phyloP scores from a whole-genome alignment of 2,329 filamentous ascomycete species.

The Aspergillus quadricinctus region DNA sequence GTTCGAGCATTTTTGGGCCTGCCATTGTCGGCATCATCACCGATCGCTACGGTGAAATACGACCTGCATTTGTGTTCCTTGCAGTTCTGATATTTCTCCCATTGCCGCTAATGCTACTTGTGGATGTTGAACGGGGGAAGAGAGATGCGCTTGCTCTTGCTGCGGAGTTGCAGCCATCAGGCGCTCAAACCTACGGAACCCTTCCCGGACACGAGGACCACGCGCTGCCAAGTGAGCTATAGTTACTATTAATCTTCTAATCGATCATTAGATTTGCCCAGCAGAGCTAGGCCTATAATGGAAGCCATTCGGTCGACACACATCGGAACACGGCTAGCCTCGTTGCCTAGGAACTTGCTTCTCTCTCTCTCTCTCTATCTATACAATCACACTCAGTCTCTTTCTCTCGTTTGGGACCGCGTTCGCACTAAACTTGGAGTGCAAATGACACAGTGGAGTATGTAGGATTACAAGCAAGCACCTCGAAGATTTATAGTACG shows the following conservation, averaged over 20 bases:
- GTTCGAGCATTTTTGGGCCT: conserved; percentile 87
- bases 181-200: conserved; percentile 23
- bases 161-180: conserved; percentile 36
- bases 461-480: not conserved
- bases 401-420: not conserved
- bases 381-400: not conserved
- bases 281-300: not conserved
- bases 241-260: not conserved
- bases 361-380: too few relatives aligned
- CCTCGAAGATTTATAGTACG: not conserved
- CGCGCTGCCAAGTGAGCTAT: not conserved
- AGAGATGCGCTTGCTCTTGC: conserved; percentile 63
- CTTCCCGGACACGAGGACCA: conserved; percentile 9
- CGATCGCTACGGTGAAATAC: conserved; percentile 73
- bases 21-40: conserved; percentile 92
- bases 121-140: conserved; percentile 77
- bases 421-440: not conserved
- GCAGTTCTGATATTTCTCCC: conserved; percentile 79
- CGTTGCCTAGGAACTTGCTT: too few relatives aligned
- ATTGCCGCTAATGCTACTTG: conserved; percentile 75
- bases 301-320: not conserved
- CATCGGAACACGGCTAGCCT: too few relatives aligned
- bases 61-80: conserved; percentile 88
- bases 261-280: not conserved
- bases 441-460: not conserved